Base-by-base conservation (phyloP, 306 rosid species). In the Cyclanthera cordifolia region DNA sequence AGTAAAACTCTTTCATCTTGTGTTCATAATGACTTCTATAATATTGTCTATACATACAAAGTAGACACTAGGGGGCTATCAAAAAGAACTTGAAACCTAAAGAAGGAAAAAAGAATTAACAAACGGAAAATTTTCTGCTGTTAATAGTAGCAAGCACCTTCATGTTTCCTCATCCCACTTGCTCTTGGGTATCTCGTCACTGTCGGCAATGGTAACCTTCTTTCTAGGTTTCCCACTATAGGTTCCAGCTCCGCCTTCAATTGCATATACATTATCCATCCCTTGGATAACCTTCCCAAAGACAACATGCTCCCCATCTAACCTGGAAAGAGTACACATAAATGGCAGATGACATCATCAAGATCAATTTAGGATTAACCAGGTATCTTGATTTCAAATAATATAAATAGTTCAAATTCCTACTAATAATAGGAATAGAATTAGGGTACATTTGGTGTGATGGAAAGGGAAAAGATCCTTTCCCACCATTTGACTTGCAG, bases 181-280 rank as follows among this genome's bases (percentile, higher is more conserved):
- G 82, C 78, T 75, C 78, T 73, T 75, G 32, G 94, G 88, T 77
- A 90, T 85, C 79, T 85, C 91, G 51, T 91, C 88, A 4, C 88
- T 82, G 75, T 85, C 96, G 2, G 89, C 82, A 67, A 90, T 82
- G 19, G 77, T 76, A 45, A 90, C 95, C 80, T 87, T 83, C 79
- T 85, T 90, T 74, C 96, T 84, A 30, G 96, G 96, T 64, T 83
- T 85, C 41, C 95, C 96, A 2, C 78, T 83, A 77, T 87, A 87
- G 67, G 95, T 90, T 73, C 96, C 96, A 21, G 95, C 84, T 58
- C 96, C 89, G 32, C 96, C 95, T 79, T 90, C 96, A 74, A 90
- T 82, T 39, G 89, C 81, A 71, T 85, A 87, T 51, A 90, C 91
- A 25, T 12, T 64, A 61, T 90, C 96, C 96, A 90, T 90, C 55